Base-by-base conservation (phyloP, 768 basidiomycete genomes). In the Pleurotus platypus region DNA sequence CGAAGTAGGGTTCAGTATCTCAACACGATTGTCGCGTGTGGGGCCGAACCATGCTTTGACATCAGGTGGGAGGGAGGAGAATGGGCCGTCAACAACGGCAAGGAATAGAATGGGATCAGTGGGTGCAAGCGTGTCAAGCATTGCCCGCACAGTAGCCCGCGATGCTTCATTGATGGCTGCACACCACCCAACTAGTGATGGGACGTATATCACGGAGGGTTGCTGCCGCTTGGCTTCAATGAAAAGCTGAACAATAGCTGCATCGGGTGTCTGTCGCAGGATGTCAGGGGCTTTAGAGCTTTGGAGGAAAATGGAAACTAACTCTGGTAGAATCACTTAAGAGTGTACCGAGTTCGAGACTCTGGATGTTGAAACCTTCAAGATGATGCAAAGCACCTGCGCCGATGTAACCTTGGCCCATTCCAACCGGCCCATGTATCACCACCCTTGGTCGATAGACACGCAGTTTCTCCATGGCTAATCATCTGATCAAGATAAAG, bases 181-280 rank as follows among this genome's bases (percentile, higher is more conserved):
- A 61, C 89, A 90, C 94, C 95, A 98, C 0, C 87, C 82, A 1
- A 84, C 65, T 5, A 99, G 81, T 1, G 92, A 90, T 0, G 96
- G 96, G 27, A 99, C 92, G 70, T 95, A 98, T 48, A 99, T 83
- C 38, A 98, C 88, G 0, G 94, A 94, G 0, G 97, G 97, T 63
- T 96, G 94, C 67, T 97, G 92, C 24, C 96, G 86, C 68, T 98
- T 98, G 0, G 96, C 97, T 69, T 99, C 97, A 18, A 95, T 81
- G 66, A 99, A 98, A 15, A 97, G 78, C 63, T 98, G 95, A 3
- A 98, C 93, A 55, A 98, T 86, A 2, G 92, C 89, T 1, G 97
- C 92, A 72, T 99, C 97, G 4, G 85, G 72, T 1, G 92, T 92
- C 94, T 96, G 55, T 37, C 30, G 9, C 30, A 35, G 3, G 11